These are phyloP conservation scores for Collybiopsis confluens DNA, from an alignment of 768 basidiomycete genomes.

Conservation along the genomic window DNA sequence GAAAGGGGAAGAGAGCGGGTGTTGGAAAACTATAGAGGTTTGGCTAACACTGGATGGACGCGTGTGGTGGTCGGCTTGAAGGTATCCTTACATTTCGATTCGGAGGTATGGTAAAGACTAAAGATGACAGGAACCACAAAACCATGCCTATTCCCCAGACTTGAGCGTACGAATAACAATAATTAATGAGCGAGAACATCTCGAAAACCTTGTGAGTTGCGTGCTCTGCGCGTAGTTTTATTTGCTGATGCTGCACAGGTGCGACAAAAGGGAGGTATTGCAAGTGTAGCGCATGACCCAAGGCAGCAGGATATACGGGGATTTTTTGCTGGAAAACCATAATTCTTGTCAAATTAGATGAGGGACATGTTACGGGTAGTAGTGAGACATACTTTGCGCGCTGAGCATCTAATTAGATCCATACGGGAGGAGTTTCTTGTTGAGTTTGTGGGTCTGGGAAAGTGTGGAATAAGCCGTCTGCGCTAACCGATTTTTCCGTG, in stretches of 20 bases:
- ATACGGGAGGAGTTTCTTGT: conserved; percentile 66
- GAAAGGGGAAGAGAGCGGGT: conserved; percentile 21
- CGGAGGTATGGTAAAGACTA: neutral
- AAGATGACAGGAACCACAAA: neutral
- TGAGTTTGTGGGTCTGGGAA: conserved; percentile 63
- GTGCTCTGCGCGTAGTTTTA: conserved; percentile 22
- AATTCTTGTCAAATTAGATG: neutral
- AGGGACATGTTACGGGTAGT: neutral
- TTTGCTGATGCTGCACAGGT: conserved; percentile 18
- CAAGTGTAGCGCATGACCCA: conserved; percentile 65
- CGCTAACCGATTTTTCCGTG: conserved; percentile 60
- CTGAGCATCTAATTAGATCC: conserved; percentile 30
- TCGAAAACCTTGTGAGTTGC: conserved; percentile 62
- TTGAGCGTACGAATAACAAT: conserved; percentile 44
- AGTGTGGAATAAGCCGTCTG: conserved; percentile 62
- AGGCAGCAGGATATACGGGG: conserved; percentile 71
- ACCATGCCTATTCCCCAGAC: conserved; percentile 16
- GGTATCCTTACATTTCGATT: conserved; percentile 24
- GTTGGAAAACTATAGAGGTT: conserved; percentile 37
- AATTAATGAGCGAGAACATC: conserved; percentile 55
- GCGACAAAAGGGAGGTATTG: conserved; percentile 76
- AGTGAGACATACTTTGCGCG: neutral
- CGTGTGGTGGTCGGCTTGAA: conserved; percentile 44
- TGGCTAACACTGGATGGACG: conserved; percentile 71
- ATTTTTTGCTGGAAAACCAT: conserved; percentile 48